Percentiles rank a stretch among this genome's conserved stretches.
Conservation (phyloP, 805 yeast genomes). For the Metschnikowia arizonensis region DNA sequence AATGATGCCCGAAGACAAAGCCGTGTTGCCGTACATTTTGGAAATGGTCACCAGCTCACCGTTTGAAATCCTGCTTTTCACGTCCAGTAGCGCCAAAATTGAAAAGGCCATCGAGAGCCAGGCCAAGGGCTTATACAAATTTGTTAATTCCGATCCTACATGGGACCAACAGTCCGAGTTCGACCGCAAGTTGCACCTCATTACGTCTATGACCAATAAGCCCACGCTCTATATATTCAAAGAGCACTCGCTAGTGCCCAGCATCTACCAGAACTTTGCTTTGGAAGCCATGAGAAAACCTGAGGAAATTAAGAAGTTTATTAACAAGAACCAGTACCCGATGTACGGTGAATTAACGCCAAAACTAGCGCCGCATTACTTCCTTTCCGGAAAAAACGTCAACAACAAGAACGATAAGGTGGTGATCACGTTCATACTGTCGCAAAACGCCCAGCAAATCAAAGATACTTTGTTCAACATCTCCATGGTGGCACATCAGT, state of each 20-base stretch:
- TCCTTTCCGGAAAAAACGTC: constrained; percentile 21
- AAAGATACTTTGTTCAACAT: constrained; percentile 36
- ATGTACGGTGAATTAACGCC: constrained; percentile 50
- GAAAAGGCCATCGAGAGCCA: constrained; percentile 40
- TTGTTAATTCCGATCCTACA: constrained; percentile 39
- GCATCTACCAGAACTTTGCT: constrained; percentile 56
- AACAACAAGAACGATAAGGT: constrained; percentile 38
- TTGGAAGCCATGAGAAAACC: constrained; percentile 59
- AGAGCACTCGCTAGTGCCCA: constrained; percentile 50
- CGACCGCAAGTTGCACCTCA: constrained; percentile 44
- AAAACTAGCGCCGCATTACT: constrained; percentile 30
- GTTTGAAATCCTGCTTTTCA: constrained; percentile 49
- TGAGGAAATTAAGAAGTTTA: constrained; percentile 46
- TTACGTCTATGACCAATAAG: constrained; percentile 51
- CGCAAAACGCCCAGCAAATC: constrained; percentile 28
- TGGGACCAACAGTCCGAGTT: constrained; percentile 30
- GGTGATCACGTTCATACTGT: constrained; percentile 46
- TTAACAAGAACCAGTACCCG: constrained; percentile 48
- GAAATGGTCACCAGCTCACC: constrained; percentile 59
- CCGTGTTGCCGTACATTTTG: constrained; percentile 54
- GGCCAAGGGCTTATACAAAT: constrained; percentile 37
- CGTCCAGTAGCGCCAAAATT: constrained; percentile 44
- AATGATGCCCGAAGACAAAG: constrained; percentile 57
- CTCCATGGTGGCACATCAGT: constrained; percentile 47
- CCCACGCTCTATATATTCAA: constrained; percentile 64